Percentiles rank a stretch among this genome's conserved stretches.
Conservation (phyloP, 2,329 filamentous ascomycete species). For the Colletotrichum salicis region DNA sequence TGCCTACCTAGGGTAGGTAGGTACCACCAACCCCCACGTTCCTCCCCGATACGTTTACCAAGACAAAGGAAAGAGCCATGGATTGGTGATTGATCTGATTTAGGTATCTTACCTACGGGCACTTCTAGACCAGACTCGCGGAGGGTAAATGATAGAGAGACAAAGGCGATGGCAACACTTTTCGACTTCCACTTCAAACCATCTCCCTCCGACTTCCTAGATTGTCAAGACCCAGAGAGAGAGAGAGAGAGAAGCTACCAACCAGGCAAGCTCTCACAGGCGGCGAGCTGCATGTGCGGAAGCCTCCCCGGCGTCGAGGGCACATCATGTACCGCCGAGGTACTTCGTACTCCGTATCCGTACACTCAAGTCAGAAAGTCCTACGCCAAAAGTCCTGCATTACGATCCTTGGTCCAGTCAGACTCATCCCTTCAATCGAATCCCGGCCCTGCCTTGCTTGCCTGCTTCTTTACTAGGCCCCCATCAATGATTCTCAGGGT, state of each 20-base stretch:
- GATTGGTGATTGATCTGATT: background rate
- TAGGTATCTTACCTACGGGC: background rate
- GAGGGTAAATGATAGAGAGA: background rate
- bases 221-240: background rate
- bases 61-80: conserved; percentile 8
- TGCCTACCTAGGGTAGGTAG: background rate
- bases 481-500: background rate
- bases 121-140: background rate
- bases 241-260: background rate
- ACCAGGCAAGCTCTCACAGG: background rate
- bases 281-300: conserved; percentile 12
- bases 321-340: conserved; percentile 1
- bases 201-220: background rate
- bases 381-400: conserved; percentile 33
- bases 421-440: background rate
- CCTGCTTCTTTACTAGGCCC: background rate
- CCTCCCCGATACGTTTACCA: background rate
- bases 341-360: background rate
- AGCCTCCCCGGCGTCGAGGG: background rate
- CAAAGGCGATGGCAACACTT: background rate
- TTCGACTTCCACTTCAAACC: background rate
- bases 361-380: conserved; percentile 8
- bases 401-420: background rate
- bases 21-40: background rate
- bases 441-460: background rate